phyloP scores from a whole-genome alignment of 495 filamentous ascomycete species.

The Melanomma pulvis-pyrius region DNA sequence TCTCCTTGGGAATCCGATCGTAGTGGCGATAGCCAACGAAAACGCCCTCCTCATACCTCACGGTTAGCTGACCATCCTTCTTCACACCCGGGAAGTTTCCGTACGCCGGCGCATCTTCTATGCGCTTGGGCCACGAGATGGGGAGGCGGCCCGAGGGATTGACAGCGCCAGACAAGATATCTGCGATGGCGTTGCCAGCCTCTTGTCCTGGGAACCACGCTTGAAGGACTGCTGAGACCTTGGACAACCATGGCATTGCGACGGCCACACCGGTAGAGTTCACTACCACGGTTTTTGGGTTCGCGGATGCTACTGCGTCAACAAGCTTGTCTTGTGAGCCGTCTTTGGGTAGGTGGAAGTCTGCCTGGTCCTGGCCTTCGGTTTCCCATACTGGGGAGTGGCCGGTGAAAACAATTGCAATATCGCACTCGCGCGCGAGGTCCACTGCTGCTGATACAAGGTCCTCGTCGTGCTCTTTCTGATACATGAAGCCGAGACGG shows the following conservation, averaged over 20 bases:
- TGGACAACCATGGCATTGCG: conserved; percentile 25
- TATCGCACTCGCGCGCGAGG: conserved; percentile 9
- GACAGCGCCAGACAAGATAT: conserved; percentile 58
- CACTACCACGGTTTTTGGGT: conserved; percentile 30
- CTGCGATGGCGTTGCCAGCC: conserved; percentile 58
- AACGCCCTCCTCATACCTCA: conserved; percentile 31
- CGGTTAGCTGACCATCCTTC: conserved; percentile 23
- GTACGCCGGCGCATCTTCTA: conserved; percentile 35
- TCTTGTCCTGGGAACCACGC: conserved; percentile 36
- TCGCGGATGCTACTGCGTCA: conserved; percentile 23
- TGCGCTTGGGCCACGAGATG: conserved; percentile 55
- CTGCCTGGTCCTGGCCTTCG: conserved; percentile 30
- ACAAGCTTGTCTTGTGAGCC: conserved; percentile 35
- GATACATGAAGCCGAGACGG: conserved; percentile 32
- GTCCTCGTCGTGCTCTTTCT: conserved; percentile 20
- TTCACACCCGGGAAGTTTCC: conserved; percentile 31
- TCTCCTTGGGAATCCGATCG: conserved; percentile 14
- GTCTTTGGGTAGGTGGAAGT: conserved; percentile 23
- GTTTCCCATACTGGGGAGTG: conserved; percentile 33
- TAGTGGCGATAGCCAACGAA: conserved; percentile 35
- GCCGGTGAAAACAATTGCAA: conserved; percentile 34
- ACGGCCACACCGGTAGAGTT: conserved; percentile 32
- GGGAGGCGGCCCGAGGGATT: conserved; percentile 62
- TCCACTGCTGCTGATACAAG: conserved; percentile 21
- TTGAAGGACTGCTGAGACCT: conserved; percentile 26